These are phyloP conservation scores for Nannochloropsis granulata DNA, from an alignment of 108 stramenopile species.

Conservation along the genomic window DNA sequence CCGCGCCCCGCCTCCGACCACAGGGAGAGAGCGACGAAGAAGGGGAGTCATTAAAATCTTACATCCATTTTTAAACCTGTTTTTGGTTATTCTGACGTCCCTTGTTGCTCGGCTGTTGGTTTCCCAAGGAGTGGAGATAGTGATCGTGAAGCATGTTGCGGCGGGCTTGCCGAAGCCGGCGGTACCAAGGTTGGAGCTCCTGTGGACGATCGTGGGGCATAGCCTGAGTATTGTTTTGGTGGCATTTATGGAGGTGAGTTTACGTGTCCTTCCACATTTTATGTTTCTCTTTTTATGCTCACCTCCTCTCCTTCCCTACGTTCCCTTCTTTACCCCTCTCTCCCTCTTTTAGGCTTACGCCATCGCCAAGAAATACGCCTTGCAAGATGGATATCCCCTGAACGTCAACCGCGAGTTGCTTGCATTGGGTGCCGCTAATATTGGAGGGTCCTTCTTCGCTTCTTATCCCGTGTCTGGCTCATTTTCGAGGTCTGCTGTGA, in stretches of 20 bases:
- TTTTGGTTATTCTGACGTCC: not conserved
- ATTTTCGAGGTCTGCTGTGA: not conserved
- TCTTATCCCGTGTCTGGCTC: not conserved
- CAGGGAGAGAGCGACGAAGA: not conserved
- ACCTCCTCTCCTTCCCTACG: not conserved
- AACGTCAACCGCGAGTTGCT: not conserved
- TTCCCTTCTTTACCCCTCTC: not conserved
- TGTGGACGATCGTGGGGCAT: not conserved
- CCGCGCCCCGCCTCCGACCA: not conserved
- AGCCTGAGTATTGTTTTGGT: not conserved
- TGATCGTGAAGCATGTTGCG: not conserved
- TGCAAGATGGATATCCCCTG: not conserved
- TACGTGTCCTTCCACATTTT: not conserved
- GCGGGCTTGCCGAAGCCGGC: not conserved
- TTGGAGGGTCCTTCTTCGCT: not conserved
- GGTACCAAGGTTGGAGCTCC: not conserved
- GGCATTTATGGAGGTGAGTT: not conserved
- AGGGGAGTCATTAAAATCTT: not conserved
- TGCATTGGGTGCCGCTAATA: not conserved
- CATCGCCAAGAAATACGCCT: not conserved
- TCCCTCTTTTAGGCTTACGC: not conserved
- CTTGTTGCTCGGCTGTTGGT: not conserved
- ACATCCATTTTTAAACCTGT: not conserved
- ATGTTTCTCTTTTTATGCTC: not conserved
- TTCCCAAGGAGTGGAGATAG: not conserved